Evolutionary conservation across 176 grass and related monocot species (phyloP).

Genomic region (Cymbopogon citratus): DNA sequence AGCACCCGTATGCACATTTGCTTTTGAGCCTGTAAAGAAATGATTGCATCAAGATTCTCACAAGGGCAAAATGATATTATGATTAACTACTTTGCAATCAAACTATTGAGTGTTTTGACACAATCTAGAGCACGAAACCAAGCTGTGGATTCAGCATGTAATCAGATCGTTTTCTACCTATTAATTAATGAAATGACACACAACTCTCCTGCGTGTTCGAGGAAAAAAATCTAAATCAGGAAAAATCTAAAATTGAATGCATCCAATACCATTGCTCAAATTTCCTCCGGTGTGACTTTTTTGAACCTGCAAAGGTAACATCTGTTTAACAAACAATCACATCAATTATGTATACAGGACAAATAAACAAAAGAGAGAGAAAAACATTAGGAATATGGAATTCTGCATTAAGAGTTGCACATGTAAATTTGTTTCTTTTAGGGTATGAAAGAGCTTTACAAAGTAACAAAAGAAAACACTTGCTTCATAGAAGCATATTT

Average conservation of each 20-base stretch:
- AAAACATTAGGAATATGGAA: not conserved
- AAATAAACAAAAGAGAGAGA: not conserved
- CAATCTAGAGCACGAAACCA: not conserved
- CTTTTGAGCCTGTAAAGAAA: constrained; percentile 56
- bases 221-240: not conserved
- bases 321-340: constrained; percentile 2
- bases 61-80: constrained; percentile 13
- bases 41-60: constrained; percentile 12
- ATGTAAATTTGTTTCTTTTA: not conserved
- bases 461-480: not conserved
- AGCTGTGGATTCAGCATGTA: not conserved
- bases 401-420: not conserved
- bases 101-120: not conserved
- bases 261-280: constrained; percentile 32
- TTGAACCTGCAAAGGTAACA: constrained; percentile 38
- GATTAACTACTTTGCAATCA: constrained; percentile 1
- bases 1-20: constrained; percentile 78
- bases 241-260: constrained; percentile 1
- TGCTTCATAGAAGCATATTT: not conserved
- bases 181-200: not conserved
- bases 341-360: not conserved
- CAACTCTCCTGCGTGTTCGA: not conserved
- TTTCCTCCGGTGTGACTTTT: constrained; percentile 30
- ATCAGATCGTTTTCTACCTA: not conserved
- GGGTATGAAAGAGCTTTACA: not conserved